These are phyloP conservation scores for Lactarius pseudohatsudake DNA, from an alignment of 768 basidiomycete genomes.

Conservation along the genomic window DNA sequence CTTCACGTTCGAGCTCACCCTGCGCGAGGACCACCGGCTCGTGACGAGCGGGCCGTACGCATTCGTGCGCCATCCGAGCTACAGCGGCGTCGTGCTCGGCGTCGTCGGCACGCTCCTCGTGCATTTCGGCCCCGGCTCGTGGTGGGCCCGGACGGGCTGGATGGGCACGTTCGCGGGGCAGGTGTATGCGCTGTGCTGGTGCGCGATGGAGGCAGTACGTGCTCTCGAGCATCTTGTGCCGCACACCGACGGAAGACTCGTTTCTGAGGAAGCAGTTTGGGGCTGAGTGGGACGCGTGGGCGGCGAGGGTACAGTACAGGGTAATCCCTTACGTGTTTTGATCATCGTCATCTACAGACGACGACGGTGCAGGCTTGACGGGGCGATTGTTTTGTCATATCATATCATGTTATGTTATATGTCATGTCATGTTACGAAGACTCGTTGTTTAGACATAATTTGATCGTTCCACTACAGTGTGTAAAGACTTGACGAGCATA, in stretches of 20 bases:
- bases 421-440: neutral
- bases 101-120: constrained; percentile 25
- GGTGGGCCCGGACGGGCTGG: constrained; percentile 24
- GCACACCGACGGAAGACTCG: constrained; percentile 22
- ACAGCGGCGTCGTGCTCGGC: constrained; percentile 28
- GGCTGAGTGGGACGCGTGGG: constrained; percentile 28
- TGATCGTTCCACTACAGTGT: neutral
- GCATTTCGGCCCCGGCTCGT: constrained; percentile 28
- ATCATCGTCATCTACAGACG: neutral
- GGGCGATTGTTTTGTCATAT: neutral
- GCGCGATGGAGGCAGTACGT: constrained; percentile 24
- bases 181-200: constrained; percentile 22
- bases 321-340: constrained; percentile 27
- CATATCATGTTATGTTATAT: neutral
- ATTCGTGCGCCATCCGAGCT: constrained; percentile 32
- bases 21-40: constrained; percentile 30
- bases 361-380: neutral
- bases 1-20: constrained; percentile 29
- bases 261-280: constrained; percentile 25
- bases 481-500: neutral
- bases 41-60: constrained; percentile 31
- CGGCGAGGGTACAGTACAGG: constrained; percentile 24
- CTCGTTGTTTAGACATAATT: neutral
- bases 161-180: constrained; percentile 4
- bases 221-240: constrained; percentile 22